Evolutionary conservation across 495 filamentous ascomycete species (phyloP).

Genomic region (Immersiella caudata): DNA sequence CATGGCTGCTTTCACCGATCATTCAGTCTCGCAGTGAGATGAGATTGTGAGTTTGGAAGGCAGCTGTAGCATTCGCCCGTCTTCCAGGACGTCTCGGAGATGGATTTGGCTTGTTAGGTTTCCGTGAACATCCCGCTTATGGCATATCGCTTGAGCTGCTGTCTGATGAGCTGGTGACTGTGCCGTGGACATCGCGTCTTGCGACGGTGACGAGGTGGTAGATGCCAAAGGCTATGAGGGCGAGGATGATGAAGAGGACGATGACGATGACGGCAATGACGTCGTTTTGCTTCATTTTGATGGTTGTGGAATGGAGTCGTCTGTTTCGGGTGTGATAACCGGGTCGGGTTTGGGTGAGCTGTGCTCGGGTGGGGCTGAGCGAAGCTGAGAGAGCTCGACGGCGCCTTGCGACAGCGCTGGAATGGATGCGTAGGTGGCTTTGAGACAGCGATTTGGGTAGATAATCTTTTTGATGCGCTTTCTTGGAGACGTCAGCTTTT

Average conservation of each 20-base stretch:
- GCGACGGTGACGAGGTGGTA: slow-evolving; percentile 59
- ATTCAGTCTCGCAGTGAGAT: no score
- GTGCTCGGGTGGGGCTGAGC: not conserved
- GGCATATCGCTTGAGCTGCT: slow-evolving; percentile 32
- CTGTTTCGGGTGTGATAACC: not conserved
- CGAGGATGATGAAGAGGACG: slow-evolving; percentile 72
- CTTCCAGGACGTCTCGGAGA: not conserved
- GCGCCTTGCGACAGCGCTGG: slow-evolving; percentile 1
- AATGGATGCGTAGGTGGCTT: not conserved
- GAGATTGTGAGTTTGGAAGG: no score
- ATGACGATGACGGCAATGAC: slow-evolving; percentile 83
- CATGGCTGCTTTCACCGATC: no score
- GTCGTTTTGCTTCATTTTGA: slow-evolving; percentile 70
- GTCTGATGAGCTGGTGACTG: slow-evolving; percentile 32
- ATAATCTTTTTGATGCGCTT: not conserved
- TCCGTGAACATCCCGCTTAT: not conserved
- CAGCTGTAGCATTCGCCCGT: not conserved
- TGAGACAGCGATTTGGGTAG: not conserved
- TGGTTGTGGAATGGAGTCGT: slow-evolving; percentile 17
- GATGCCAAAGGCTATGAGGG: slow-evolving; percentile 67
- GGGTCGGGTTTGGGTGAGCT: not conserved
- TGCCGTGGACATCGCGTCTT: slow-evolving; percentile 42
- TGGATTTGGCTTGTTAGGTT: not conserved
- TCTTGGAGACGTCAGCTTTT: not conserved
- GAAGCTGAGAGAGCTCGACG: slow-evolving; percentile 7